phyloP scores from a whole-genome alignment of 1,139 yeast species.

The Suhomyces wounanorum region DNA sequence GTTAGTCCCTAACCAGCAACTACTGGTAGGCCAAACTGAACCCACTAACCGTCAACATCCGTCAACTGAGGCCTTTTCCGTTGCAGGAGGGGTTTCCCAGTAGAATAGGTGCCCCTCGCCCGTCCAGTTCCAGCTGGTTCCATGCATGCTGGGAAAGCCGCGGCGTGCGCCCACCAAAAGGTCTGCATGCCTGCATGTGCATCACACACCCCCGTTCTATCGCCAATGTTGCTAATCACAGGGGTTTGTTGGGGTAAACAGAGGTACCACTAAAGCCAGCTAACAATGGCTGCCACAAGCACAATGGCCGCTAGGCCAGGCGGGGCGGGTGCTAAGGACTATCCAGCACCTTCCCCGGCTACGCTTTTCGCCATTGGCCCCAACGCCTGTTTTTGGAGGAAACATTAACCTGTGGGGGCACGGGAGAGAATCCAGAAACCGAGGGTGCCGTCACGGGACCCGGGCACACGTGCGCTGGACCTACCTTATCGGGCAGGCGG shows the following conservation, averaged over 20 bases:
- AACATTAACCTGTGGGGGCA: too few species aligned
- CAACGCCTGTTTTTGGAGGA: too few species aligned
- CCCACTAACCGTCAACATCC: too few species aligned
- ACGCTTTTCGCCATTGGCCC: background rate
- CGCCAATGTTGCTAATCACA: constrained; percentile 1
- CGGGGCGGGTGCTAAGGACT: background rate
- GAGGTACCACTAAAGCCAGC: background rate
- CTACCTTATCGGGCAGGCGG: background rate
- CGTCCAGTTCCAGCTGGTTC: background rate
- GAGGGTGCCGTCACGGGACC: background rate
- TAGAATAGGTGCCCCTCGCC: background rate
- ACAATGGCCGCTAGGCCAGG: background rate
- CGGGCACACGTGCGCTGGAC: background rate
- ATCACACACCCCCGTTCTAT: constrained; percentile 3
- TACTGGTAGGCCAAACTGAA: too few species aligned
- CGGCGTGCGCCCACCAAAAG: background rate
- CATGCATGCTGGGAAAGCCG: background rate
- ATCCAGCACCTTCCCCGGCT: too few species aligned
- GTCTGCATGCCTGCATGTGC: background rate
- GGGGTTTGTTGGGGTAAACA: background rate
- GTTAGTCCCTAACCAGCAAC: background rate
- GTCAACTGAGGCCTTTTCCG: background rate
- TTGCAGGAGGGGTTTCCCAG: background rate
- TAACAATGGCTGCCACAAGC: background rate
- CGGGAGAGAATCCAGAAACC: background rate